Conservation (phyloP, 2,329 filamentous ascomycete species). For the Colletotrichum chrysophilum region DNA sequence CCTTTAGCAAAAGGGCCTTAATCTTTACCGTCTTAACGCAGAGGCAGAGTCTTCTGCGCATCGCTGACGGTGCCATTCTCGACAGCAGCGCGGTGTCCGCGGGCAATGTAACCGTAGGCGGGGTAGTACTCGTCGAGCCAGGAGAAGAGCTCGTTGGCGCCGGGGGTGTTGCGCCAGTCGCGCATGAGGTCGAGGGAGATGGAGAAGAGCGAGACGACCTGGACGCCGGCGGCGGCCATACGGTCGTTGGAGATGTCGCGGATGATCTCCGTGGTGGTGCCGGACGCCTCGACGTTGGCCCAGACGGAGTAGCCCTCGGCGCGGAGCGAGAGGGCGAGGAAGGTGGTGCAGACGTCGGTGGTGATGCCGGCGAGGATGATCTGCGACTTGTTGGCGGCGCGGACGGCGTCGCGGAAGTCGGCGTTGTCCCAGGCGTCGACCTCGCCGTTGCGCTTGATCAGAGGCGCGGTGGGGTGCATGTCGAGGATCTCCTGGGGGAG, state of each 20-base stretch:
- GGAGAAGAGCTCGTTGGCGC: slow-evolving; percentile 62
- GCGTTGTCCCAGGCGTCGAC: slow-evolving; percentile 80
- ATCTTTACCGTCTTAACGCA: neutral
- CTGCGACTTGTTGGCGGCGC: slow-evolving; percentile 69
- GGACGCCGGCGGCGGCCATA: slow-evolving; percentile 71
- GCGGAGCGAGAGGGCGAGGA: slow-evolving; percentile 74
- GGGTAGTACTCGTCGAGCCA: slow-evolving; percentile 70
- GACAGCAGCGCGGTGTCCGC: slow-evolving; percentile 65
- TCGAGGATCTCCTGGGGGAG: slow-evolving; percentile 72
- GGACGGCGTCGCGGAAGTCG: slow-evolving; percentile 69
- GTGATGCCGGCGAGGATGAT: slow-evolving; percentile 75
- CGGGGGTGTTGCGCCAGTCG: slow-evolving; percentile 66
- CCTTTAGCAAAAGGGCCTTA: neutral
- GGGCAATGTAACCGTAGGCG: slow-evolving; percentile 67
- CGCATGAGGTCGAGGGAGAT: slow-evolving; percentile 74
- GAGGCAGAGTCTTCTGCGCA: slow-evolving; percentile 49
- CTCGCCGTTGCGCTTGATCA: slow-evolving; percentile 73
- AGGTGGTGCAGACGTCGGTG: slow-evolving; percentile 78
- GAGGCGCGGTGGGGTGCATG: slow-evolving; percentile 69
- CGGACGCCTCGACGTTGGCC: slow-evolving; percentile 74
- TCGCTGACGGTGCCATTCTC: slow-evolving; percentile 62
- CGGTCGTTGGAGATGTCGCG: slow-evolving; percentile 69
- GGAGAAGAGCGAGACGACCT: slow-evolving; percentile 65
- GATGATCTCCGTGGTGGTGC: slow-evolving; percentile 66
- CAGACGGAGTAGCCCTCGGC: slow-evolving; percentile 76